Evolutionary conservation across 805 yeast species (phyloP), one percentile per base, ranked within the genome.

Genomic region (Lachancea nothofagi): DNA sequence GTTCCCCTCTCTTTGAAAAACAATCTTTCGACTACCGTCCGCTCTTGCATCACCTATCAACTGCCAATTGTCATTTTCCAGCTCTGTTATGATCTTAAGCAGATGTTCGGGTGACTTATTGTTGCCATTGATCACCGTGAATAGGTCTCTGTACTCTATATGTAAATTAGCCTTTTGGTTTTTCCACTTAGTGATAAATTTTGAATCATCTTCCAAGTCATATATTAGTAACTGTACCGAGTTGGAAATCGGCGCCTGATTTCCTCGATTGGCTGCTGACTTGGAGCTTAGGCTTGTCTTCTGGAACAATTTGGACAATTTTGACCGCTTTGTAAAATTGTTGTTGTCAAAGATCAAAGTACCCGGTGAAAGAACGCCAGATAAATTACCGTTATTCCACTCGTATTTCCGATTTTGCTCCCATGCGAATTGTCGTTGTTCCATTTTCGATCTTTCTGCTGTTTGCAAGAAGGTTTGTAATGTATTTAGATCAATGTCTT

Each of bases 1-100:
- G 5, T 7, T 20, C 12, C 18, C 5, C 10, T 29, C 36, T 26
- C 50, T 50, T 32, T 53, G 48, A 30, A 57, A 54, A 2, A 55
- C 49, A 8, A 55, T 29, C 6, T 39, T 41, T 21, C 50, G 42
- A n/a, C 44, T 43, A 19, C 49, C 44, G 17, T 51, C 49, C 19
- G 46, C 44, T 5, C 49, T 30, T 24, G 34, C 28, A 14, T 47
- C 53, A 3, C 65, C 65, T 1, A 55, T 24, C 7, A 55, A 35
- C 29, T 44, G 39, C 65, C 65, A 60, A 14, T 53, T 51, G 22
- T 52, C 37, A 17, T 23, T 26, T 39, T 56, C 51, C 5, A 50
- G 39, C 10, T 40, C 29, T 18, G 53, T 49, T 1, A 61, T 47
- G n/a, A 44, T 21, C 7, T 42, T 27, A 18, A 56, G 36, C 3